phyloP scores from a whole-genome alignment of 1,284 basidiomycete genomes.

The Ustilago vetiveriae region DNA sequence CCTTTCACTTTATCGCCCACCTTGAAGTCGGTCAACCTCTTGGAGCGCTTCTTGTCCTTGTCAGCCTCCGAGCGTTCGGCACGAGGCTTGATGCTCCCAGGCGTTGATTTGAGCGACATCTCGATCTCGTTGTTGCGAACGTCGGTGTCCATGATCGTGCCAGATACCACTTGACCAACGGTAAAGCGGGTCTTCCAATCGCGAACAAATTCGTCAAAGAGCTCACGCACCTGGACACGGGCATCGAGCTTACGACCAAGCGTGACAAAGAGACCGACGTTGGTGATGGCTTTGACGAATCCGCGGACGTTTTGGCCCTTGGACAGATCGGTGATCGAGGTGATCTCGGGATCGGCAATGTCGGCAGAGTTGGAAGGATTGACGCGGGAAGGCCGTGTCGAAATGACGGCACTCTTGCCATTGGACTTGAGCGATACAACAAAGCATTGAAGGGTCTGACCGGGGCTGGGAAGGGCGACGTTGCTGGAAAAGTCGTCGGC shows the following conservation, averaged over 20 bases:
- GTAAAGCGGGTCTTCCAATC: constrained; percentile 90
- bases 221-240: constrained; percentile 90
- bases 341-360: constrained; percentile 69
- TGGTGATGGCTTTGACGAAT: constrained; percentile 85
- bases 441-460: constrained; percentile 76
- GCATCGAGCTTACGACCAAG: constrained; percentile 84
- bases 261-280: constrained; percentile 85
- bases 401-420: constrained; percentile 33
- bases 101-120: constrained; percentile 77
- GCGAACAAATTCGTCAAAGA: constrained; percentile 80
- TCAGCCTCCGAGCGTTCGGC: constrained; percentile 67
- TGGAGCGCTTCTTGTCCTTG: constrained; percentile 22
- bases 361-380: constrained; percentile 10
- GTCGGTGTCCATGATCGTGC: constrained; percentile 80
- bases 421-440: constrained; percentile 75
- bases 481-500: constrained; percentile 76
- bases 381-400: constrained; percentile 39
- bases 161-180: constrained; percentile 84
- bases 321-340: constrained; percentile 71
- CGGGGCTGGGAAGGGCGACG: constrained; percentile 74
- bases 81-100: constrained; percentile 65
- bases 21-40: constrained; percentile 49
- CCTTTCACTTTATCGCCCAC: constrained; percentile 67
- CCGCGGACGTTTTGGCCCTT: constrained; percentile 78
- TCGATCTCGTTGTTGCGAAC: constrained; percentile 80